Evolutionary conservation across 164 flowering plant genomes (phyloP).

Genomic region (Warburgia ugandensis): DNA sequence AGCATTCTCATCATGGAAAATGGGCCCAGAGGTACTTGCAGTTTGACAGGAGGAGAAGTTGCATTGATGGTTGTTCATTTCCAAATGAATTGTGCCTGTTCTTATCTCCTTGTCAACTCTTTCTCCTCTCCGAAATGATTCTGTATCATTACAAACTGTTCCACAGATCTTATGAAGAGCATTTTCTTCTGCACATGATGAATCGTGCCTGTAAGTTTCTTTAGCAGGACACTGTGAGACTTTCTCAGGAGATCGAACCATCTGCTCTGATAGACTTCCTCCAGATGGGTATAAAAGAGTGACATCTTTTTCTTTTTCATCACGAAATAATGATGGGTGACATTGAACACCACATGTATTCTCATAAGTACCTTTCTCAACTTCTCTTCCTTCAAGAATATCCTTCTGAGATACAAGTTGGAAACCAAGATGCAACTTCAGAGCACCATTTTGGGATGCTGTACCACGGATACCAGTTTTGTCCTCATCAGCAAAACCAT

Average conservation of each 20-base stretch:
- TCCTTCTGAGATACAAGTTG: constrained; percentile 11
- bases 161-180: constrained; percentile 9
- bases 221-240: not conserved
- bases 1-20: constrained; percentile 5
- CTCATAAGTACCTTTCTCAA: constrained; percentile 6
- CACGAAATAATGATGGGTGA: constrained; percentile 6
- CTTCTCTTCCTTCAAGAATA: constrained; percentile 12
- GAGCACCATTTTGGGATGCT: constrained; percentile 12
- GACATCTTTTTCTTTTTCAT: constrained; percentile 23
- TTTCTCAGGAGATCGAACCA: not conserved
- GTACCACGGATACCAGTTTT: constrained; percentile 5
- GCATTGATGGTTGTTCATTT: constrained; percentile 6
- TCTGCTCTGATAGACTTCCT: constrained; percentile 9
- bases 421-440: constrained; percentile 12
- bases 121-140: constrained; percentile 6
- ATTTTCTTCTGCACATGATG: constrained; percentile 10
- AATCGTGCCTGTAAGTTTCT: not conserved
- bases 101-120: constrained; percentile 4
- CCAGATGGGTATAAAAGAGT: constrained; percentile 6
- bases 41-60: constrained; percentile 4
- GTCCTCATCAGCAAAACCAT: constrained; percentile 1
- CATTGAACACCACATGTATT: constrained; percentile 6
- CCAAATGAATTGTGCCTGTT: not conserved
- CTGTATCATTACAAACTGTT: constrained; percentile 10
- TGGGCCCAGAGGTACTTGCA: not conserved